Conservation (phyloP, 2,329 filamentous ascomycete genomes). For the Colletotrichum truncatum region DNA sequence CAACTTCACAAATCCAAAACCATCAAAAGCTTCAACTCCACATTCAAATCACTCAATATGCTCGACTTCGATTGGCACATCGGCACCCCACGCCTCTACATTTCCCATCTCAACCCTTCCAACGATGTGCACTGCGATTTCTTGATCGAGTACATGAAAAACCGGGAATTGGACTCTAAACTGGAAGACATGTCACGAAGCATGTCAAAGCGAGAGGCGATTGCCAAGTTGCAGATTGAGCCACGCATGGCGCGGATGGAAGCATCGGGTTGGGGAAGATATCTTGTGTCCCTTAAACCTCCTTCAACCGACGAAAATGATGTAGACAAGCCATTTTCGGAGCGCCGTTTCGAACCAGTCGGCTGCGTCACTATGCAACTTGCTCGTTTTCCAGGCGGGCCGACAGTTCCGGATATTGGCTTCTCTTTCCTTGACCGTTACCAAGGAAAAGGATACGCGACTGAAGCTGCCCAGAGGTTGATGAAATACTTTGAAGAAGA, state of each 20-base stretch:
- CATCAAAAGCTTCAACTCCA: not conserved
- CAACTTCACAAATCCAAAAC: no score
- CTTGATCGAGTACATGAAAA: not conserved
- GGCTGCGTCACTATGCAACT: not conserved
- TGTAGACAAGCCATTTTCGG: not conserved
- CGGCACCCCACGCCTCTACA: not conserved
- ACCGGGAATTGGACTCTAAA: not conserved
- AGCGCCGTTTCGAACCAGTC: not conserved
- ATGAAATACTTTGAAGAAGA: not conserved
- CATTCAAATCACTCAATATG: not conserved
- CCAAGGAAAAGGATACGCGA: not conserved
- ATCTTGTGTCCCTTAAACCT: not conserved
- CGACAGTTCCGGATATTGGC: not conserved
- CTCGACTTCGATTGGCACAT: conserved; percentile 4
- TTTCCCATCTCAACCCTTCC: not conserved
- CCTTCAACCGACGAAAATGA: not conserved
- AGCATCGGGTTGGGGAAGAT: not conserved
- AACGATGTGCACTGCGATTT: not conserved
- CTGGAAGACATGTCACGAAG: not conserved
- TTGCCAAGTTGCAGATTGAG: not conserved
- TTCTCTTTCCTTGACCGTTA: conserved; percentile 3
- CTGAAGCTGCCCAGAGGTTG: not conserved
- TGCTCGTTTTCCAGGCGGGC: not conserved
- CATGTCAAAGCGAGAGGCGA: not conserved
- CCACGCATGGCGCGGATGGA: not conserved